Base-by-base conservation (phyloP, 2,329 filamentous ascomycete species). In the Paecilomyces variotii region DNA sequence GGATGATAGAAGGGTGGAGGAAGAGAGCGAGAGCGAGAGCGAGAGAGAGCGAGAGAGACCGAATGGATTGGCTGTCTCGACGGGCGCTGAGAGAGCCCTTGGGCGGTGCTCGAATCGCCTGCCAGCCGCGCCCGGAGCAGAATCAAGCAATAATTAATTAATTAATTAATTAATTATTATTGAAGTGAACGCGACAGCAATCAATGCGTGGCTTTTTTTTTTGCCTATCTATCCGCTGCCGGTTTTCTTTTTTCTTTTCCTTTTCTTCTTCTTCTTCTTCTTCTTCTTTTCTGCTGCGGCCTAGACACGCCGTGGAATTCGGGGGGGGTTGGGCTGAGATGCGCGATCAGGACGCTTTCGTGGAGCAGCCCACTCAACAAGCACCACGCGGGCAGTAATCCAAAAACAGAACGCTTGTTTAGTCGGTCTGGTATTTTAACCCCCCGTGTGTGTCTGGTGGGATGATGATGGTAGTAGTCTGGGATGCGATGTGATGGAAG, bases 1-100 rank as follows among this genome's bases (percentile, higher is more conserved):
- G 35, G 35, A 45, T 45, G 12, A 45, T 45, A 45, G 60, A 61
- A 35, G 56, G 56, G 62, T 58, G 60, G 62, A 58, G 59, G 57
- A 59, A 61, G 57, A 51, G 54, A 32, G 27, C 2, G 55, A 32
- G 14, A 26, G 45, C 12, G 26, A 52, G 56, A 57, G 26, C 25
- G 49, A 25, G 28, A 49, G 26, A 50, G 14, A 25, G 45, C 45
- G 32, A 49, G 14, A 34, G 56, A 28, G 30, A 6, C 30, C 12
- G 34, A 49, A 50, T 24, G 55, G 19, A 34, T 14, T 28, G 54
- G 27, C 49, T 25, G 27, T 11, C n/a, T 30, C 11, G n/a, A 19
- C 53, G 14, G 12, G 3, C 24, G 32, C n/a, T 55, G 53, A 19
- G 53, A 27, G 7, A 14, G 12, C 10, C 26, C 9, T n/a, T 50